Percentiles rank a stretch among this genome's conserved stretches.
phyloP scores from a whole-genome alignment of 306 rosid genomes.

The Sechiopsis laciniata region DNA sequence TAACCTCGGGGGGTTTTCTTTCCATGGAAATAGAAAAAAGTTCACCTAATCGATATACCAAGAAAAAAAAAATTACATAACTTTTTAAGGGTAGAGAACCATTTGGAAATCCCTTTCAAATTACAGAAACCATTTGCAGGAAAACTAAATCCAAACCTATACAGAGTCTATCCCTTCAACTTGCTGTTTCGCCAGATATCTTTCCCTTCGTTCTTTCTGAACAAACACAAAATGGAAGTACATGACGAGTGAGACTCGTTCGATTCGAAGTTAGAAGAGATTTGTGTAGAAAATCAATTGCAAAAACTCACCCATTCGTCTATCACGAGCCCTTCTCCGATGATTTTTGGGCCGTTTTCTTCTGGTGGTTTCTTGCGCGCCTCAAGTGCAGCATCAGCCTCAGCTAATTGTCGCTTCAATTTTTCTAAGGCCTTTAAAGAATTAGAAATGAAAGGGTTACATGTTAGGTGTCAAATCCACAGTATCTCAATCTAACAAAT shows the following conservation, averaged over 20 bases:
- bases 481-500: not conserved
- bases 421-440: constrained; percentile 52
- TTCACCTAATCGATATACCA: constrained; percentile 12
- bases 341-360: constrained; percentile 61
- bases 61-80: not conserved
- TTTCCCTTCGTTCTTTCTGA: constrained; percentile 94
- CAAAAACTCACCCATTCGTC: constrained; percentile 82
- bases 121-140: constrained; percentile 19
- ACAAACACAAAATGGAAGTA: constrained; percentile 19
- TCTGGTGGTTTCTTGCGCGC: constrained; percentile 69
- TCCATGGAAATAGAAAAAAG: not conserved
- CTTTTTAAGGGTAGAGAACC: constrained; percentile 5
- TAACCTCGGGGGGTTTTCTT: constrained; percentile 4
- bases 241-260: constrained; percentile 11
- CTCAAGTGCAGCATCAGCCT: constrained; percentile 77
- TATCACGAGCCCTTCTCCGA: constrained; percentile 91
- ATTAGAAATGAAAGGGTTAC: not conserved
- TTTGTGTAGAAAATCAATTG: not conserved
- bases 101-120: constrained; percentile 18
- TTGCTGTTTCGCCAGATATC: constrained; percentile 89
- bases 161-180: constrained; percentile 71
- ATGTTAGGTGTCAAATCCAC: not conserved
- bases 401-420: constrained; percentile 66
- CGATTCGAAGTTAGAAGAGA: not conserved
- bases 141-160: constrained; percentile 36